phyloP scores from a whole-genome alignment of 1,284 basidiomycete species.

The Psilocybe mexicana region DNA sequence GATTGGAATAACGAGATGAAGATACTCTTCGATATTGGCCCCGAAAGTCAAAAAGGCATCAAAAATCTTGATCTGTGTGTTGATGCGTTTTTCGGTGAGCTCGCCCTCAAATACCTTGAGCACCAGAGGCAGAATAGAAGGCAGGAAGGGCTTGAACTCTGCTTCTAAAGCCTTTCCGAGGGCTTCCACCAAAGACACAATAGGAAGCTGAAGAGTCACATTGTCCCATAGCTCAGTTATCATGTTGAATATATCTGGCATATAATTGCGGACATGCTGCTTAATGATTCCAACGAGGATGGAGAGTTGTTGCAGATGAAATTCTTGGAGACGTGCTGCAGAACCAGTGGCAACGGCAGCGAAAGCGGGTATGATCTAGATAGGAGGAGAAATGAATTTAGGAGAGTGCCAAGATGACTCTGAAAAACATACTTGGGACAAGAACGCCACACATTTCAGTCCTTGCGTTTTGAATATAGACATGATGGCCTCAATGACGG shows the following conservation, averaged over 20 bases:
- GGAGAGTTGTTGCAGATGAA: constrained; percentile 95
- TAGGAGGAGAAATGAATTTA: neutral
- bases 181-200: constrained; percentile 92
- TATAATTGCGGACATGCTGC: constrained; percentile 95
- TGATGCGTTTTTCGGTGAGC: constrained; percentile 73
- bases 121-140: constrained; percentile 87
- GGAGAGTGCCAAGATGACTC: constrained; percentile 8
- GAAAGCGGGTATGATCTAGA: constrained; percentile 95
- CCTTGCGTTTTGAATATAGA: constrained; percentile 99
- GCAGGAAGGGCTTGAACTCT: constrained; percentile 98
- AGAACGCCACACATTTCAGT: constrained; percentile 92
- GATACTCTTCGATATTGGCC: constrained; percentile 95
- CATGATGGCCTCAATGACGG: constrained; percentile 98
- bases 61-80: constrained; percentile 88
- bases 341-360: constrained; percentile 86
- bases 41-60: constrained; percentile 96
- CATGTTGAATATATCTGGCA: constrained; percentile 79
- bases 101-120: constrained; percentile 92
- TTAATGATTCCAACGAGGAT: constrained; percentile 97
- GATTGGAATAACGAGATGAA: constrained; percentile 95
- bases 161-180: constrained; percentile 95
- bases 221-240: constrained; percentile 92
- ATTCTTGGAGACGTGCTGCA: constrained; percentile 84
- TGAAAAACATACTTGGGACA: constrained; percentile 74
- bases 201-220: constrained; percentile 83